phyloP scores from a whole-genome alignment of 1,284 basidiomycete genomes.

The Cryptococcus jaspeensis region DNA sequence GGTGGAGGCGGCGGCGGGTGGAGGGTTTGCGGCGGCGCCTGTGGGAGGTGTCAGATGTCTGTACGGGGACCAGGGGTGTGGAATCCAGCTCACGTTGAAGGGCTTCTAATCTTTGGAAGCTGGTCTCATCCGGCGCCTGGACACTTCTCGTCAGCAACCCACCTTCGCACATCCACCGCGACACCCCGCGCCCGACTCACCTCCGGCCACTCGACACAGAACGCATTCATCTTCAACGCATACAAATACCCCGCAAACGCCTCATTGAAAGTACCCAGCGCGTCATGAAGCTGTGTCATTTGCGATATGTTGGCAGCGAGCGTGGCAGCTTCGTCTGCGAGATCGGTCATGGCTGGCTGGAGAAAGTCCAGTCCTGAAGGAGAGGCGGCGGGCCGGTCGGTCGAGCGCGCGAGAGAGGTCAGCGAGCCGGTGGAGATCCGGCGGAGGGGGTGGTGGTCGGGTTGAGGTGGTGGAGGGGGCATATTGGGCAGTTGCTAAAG shows the following conservation, averaged over 20 bases:
- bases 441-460: constrained; percentile 62
- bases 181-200: constrained; percentile 52
- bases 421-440: constrained; percentile 89
- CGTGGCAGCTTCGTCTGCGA: constrained; percentile 80
- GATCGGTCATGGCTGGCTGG: constrained; percentile 76
- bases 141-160: not conserved
- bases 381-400: constrained; percentile 59
- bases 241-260: constrained; percentile 89
- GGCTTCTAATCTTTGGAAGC: constrained; percentile 8
- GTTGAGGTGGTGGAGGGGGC: not conserved
- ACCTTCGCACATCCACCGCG: not conserved
- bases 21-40: not conserved
- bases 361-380: constrained; percentile 83
- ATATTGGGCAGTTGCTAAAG: not conserved
- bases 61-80: not conserved
- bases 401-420: constrained; percentile 73
- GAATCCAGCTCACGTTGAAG: constrained; percentile 2
- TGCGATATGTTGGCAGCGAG: constrained; percentile 73
- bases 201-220: constrained; percentile 89
- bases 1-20: constrained; percentile 1
- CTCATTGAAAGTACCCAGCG: constrained; percentile 84
- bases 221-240: constrained; percentile 89
- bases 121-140: constrained; percentile 14
- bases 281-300: constrained; percentile 68
- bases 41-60: not conserved